These are phyloP conservation scores for Furcasterigmium furcatum DNA, from an alignment of 2,329 filamentous ascomycete genomes.

Conservation along the genomic window DNA sequence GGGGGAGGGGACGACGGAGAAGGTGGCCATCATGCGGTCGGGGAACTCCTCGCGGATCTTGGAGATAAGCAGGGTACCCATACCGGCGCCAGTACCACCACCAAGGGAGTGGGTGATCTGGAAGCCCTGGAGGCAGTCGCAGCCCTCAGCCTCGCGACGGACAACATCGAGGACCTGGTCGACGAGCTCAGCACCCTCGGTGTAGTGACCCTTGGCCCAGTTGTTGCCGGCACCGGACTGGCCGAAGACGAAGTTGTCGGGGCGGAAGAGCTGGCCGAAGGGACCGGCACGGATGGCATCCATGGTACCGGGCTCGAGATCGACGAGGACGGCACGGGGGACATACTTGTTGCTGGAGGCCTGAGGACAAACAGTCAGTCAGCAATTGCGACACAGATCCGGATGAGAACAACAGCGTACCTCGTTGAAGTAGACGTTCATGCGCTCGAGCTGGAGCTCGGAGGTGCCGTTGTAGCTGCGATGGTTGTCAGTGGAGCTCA, in stretches of 20 bases:
- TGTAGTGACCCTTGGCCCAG: slow-evolving; percentile 99
- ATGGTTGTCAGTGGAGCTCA: slow-evolving; percentile 4
- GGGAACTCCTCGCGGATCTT: slow-evolving; percentile 99
- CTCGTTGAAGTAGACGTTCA: slow-evolving; percentile 99
- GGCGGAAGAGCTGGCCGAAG: slow-evolving; percentile 98
- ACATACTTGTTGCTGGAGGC: slow-evolving; percentile 98
- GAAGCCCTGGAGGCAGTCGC: slow-evolving; percentile 99
- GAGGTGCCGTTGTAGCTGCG: slow-evolving; percentile 93
- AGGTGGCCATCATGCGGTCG: slow-evolving; percentile 99
- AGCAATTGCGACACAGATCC: neutral
- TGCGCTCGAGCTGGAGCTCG: slow-evolving; percentile 98
- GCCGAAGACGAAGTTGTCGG: slow-evolving; percentile 99
- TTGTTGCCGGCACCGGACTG: slow-evolving; percentile 99
- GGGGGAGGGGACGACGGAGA: slow-evolving; percentile 97
- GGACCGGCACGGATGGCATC: slow-evolving; percentile 97
- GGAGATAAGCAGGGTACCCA: slow-evolving; percentile 99
- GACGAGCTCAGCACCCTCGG: slow-evolving; percentile 97
- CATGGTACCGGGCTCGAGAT: slow-evolving; percentile 99
- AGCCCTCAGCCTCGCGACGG: slow-evolving; percentile 96
- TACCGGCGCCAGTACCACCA: slow-evolving; percentile 99
- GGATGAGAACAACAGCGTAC: slow-evolving; percentile 28
- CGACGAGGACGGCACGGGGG: slow-evolving; percentile 97
- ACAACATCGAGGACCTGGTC: slow-evolving; percentile 98
- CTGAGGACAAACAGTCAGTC: slow-evolving; percentile 44
- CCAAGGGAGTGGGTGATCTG: slow-evolving; percentile 99